These are phyloP conservation scores for Eustoma russellianum DNA, from an alignment of 257 asterid species.

Conservation along the genomic window DNA sequence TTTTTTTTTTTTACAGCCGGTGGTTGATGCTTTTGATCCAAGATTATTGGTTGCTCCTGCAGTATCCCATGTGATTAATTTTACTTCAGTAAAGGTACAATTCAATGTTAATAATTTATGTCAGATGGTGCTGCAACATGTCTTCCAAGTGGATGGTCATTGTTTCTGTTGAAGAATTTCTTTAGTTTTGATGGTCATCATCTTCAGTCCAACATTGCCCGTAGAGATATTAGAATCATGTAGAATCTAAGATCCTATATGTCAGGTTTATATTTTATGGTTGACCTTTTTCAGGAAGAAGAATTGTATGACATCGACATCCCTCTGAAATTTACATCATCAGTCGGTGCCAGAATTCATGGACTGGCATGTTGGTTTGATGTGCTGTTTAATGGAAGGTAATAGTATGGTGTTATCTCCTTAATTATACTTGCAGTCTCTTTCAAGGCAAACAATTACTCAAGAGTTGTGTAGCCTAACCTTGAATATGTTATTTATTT, in stretches of 20 bases:
- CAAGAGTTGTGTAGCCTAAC: not conserved
- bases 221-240: too few relatives aligned
- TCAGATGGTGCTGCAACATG: not conserved
- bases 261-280: not conserved
- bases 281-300: constrained; percentile 68
- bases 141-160: not conserved
- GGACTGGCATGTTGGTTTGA: constrained; percentile 99
- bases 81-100: constrained; percentile 32
- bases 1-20: constrained; percentile 37
- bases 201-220: too few relatives aligned
- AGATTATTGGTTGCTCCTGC: constrained; percentile 96
- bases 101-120: not conserved
- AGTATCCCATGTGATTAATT: constrained; percentile 60
- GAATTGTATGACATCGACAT: constrained; percentile 81
- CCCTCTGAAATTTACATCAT: constrained; percentile 64
- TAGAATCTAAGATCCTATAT: too few relatives aligned
- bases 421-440: not conserved
- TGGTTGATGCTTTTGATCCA: constrained; percentile 92
- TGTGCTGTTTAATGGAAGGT: constrained; percentile 92
- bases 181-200: too few relatives aligned
- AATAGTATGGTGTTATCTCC: constrained; percentile 11
- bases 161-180: not conserved
- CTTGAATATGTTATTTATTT: constrained; percentile 2
- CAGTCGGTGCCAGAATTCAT: constrained; percentile 84
- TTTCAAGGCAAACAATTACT: too few relatives aligned